Evolutionary conservation across 768 basidiomycete species (phyloP).

Genomic region (Melanogaster broomeanus): DNA sequence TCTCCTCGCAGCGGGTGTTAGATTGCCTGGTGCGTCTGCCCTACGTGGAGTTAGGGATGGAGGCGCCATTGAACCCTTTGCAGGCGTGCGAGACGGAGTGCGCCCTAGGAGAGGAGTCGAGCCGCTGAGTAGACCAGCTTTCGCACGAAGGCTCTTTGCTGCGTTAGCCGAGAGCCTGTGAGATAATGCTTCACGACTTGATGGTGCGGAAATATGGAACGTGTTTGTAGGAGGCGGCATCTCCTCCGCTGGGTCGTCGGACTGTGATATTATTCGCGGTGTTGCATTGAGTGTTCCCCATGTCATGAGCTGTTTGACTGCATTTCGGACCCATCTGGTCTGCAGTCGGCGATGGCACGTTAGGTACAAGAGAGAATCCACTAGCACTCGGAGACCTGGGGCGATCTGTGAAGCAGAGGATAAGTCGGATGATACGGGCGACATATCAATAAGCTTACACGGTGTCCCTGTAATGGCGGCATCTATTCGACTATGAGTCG

Average conservation of each 20-base stretch:
- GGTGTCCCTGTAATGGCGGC: conserved; percentile 93
- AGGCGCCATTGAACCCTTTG: conserved; percentile 64
- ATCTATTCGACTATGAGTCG: conserved; percentile 85
- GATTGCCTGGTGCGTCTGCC: conserved; percentile 66
- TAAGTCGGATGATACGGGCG: conserved; percentile 9
- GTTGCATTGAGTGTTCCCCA: conserved; percentile 95
- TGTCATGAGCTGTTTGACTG: conserved; percentile 94
- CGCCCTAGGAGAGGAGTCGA: conserved; percentile 28
- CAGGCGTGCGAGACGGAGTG: conserved; percentile 39
- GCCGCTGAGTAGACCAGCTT: conserved; percentile 63
- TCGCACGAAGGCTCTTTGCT: conserved; percentile 74
- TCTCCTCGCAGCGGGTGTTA: conserved; percentile 85
- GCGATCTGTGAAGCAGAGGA: conserved; percentile 48
- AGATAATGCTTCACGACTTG: conserved; percentile 80
- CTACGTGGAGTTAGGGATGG: conserved; percentile 79
- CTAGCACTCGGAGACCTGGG: conserved; percentile 54
- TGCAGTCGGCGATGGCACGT: conserved; percentile 85
- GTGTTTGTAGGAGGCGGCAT: conserved; percentile 48
- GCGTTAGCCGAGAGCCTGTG: conserved; percentile 82
- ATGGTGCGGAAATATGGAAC: conserved; percentile 78
- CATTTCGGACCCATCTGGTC: conserved; percentile 75
- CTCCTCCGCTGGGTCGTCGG: conserved; percentile 52
- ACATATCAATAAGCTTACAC: conserved; percentile 54
- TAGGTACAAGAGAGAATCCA: conserved; percentile 78
- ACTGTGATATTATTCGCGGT: conserved; percentile 78